Percentiles rank a stretch among this genome's conserved stretches.
phyloP scores from a whole-genome alignment of 148 eudicot species.

The Pouteria glomerata region DNA sequence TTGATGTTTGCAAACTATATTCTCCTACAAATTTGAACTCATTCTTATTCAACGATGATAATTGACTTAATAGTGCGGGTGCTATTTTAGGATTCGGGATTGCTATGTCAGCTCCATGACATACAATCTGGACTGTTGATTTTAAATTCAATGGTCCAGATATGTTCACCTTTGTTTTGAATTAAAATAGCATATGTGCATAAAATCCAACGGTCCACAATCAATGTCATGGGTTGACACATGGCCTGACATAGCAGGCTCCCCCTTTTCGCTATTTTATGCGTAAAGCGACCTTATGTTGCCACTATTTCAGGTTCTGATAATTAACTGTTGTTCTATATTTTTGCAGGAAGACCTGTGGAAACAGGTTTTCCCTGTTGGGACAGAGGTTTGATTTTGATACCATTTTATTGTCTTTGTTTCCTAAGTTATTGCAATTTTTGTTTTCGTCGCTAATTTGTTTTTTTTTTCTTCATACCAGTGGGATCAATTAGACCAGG shows the following conservation, averaged over 20 bases:
- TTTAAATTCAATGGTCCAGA: too few relatives aligned
- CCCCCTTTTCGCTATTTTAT: too few relatives aligned
- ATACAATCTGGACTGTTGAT: too few relatives aligned
- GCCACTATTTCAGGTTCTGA: not conserved
- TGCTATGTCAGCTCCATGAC: too few relatives aligned
- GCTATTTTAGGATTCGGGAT: too few relatives aligned
- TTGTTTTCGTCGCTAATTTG: not conserved
- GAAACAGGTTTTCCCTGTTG: slow-evolving; percentile 96
- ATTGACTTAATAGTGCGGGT: not conserved
- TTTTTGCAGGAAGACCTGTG: slow-evolving; percentile 86
- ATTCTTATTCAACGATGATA: not conserved
- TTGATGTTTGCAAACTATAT: not conserved
- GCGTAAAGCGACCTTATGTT: not conserved
- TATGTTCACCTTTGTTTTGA: too few relatives aligned
- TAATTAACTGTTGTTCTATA: slow-evolving; percentile 2
- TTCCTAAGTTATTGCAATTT: not conserved
- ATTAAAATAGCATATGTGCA: too few relatives aligned
- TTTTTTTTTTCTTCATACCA: slow-evolving; percentile 28
- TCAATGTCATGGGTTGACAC: too few relatives aligned
- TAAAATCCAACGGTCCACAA: too few relatives aligned
- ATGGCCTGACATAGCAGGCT: too few relatives aligned
- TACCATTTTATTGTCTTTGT: not conserved
- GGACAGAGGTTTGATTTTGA: slow-evolving; percentile 69
- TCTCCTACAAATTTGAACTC: not conserved
- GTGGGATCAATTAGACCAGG: slow-evolving; percentile 92